phyloP scores from a whole-genome alignment of 1,284 basidiomycete species.

The Filobasidium uniguttulatum region DNA sequence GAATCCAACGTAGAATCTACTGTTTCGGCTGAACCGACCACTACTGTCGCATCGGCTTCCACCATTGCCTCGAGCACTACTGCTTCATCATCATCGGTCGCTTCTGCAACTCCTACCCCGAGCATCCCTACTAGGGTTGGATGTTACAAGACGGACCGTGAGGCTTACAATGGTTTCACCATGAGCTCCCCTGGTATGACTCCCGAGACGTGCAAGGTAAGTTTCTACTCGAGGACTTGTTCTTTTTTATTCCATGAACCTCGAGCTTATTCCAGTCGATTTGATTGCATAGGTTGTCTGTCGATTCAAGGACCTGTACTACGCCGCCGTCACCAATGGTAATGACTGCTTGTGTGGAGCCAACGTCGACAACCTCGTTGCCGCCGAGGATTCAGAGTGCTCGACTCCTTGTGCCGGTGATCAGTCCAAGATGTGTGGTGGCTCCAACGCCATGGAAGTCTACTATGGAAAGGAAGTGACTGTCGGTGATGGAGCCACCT shows the following conservation, averaged over 20 bases:
- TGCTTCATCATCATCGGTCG: neutral
- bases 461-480: neutral
- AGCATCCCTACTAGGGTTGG: neutral
- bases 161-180: neutral
- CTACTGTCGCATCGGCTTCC: neutral
- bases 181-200: neutral
- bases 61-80: neutral
- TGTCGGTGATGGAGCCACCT: neutral
- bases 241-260: too few species aligned
- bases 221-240: too few species aligned
- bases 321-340: neutral
- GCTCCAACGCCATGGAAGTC: slow-evolving; percentile 5
- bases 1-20: too few species aligned
- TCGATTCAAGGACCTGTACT: slow-evolving; percentile 1
- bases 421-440: slow-evolving; percentile 26
- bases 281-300: too few species aligned
- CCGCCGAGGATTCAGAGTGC: slow-evolving; percentile 5
- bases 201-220: neutral
- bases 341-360: slow-evolving; percentile 4
- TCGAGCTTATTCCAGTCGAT: too few species aligned
- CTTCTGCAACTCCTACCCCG: neutral
- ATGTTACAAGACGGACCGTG: neutral
- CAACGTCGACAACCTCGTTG: neutral
- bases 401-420: slow-evolving; percentile 23
- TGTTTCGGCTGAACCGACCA: too few species aligned